phyloP scores from a whole-genome alignment of 202 grass and related monocot species.

The Dendrocalamus latiflorus region DNA sequence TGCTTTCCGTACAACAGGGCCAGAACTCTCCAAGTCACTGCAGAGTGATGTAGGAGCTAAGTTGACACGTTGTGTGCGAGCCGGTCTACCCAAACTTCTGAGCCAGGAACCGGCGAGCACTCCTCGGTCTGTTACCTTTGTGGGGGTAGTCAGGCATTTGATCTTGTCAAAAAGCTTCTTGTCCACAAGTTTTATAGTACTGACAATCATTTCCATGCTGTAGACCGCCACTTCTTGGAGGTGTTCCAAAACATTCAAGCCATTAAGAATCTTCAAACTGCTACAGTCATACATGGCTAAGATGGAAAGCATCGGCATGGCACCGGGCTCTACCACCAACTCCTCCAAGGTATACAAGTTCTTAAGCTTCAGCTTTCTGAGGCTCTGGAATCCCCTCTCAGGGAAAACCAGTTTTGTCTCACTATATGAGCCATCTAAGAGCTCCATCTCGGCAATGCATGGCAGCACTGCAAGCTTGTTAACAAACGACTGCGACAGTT shows the following conservation, averaged over 20 bases:
- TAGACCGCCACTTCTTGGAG: constrained; percentile 40
- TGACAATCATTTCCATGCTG: constrained; percentile 20
- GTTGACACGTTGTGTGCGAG: background rate
- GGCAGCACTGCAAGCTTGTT: constrained; percentile 42
- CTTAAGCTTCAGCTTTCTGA: constrained; percentile 38
- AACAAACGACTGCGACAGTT: constrained; percentile 31
- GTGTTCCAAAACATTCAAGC: constrained; percentile 20
- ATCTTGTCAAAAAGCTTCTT: constrained; percentile 32
- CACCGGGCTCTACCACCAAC: constrained; percentile 22
- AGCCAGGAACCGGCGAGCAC: background rate
- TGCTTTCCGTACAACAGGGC: background rate
- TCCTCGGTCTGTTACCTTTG: background rate
- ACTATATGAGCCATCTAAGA: constrained; percentile 29
- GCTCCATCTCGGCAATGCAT: constrained; percentile 40
- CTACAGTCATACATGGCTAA: constrained; percentile 42
- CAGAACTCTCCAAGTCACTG: background rate
- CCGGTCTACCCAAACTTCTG: background rate
- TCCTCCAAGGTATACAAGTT: constrained; percentile 44
- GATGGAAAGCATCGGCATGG: constrained; percentile 40
- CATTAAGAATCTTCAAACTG: constrained; percentile 28
- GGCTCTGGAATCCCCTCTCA: constrained; percentile 35
- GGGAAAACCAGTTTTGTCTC: constrained; percentile 36
- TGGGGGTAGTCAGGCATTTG: constrained; percentile 32
- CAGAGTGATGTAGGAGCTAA: background rate
- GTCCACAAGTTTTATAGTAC: background rate